A percentile compares a stretch with the other conserved stretches of the same genome.
Conservation (phyloP, 2,329 filamentous ascomycete species). For the Colletotrichum euphorbiae region DNA sequence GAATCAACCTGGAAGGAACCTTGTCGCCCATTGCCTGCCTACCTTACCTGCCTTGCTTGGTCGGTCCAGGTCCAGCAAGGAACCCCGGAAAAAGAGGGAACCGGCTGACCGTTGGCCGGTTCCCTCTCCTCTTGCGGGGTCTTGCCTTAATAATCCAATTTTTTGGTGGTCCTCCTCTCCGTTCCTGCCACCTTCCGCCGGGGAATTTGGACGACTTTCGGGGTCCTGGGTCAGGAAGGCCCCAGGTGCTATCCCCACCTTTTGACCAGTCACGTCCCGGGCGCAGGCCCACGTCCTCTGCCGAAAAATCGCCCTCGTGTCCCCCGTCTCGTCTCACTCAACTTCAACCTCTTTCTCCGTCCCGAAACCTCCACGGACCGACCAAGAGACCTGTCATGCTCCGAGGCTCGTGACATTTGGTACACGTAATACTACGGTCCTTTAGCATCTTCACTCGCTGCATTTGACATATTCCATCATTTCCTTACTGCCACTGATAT, state of each 20-base stretch:
- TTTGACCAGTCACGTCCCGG: conserved; percentile 34
- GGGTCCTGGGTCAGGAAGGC: conserved; percentile 34
- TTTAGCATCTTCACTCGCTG: not conserved
- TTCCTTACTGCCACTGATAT: not conserved
- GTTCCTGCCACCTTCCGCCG: conserved; percentile 9
- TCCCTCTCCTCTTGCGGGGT: not conserved
- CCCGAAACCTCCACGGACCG: conserved; percentile 19
- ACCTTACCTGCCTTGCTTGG: not conserved
- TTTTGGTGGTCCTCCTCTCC: not conserved
- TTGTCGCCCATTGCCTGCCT: not conserved
- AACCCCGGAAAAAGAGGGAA: not conserved
- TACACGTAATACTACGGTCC: not conserved
- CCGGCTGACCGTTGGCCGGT: not conserved
- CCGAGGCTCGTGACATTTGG: conserved; percentile 3
- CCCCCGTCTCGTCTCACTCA: conserved; percentile 32
- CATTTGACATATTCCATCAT: not conserved
- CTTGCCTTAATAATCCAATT: conserved; percentile 6
- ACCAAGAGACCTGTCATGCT: conserved; percentile 8
- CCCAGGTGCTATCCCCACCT: conserved; percentile 21
- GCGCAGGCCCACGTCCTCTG: conserved; percentile 31
- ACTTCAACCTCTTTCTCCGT: conserved; percentile 32
- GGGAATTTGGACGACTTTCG: conserved; percentile 28
- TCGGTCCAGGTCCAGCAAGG: not conserved
- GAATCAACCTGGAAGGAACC: too few species aligned
- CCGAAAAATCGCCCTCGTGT: conserved; percentile 40